Conservation (phyloP, 306 rosid species). For the Vachellia pachyceras region DNA sequence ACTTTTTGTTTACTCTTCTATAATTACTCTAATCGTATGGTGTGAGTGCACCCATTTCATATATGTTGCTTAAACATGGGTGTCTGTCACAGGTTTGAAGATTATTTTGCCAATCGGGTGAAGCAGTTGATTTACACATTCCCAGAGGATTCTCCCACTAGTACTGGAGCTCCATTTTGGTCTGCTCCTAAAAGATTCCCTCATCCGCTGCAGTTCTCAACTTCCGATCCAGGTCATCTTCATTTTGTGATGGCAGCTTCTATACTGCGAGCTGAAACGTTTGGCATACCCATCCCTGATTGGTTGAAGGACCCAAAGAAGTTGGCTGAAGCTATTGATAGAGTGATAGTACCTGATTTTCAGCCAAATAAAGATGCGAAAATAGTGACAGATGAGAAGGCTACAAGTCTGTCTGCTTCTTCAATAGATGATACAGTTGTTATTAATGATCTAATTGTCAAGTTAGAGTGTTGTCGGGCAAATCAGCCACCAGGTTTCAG, state of each 20-base stretch:
- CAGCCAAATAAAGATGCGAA: constrained; percentile 81
- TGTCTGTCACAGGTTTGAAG: constrained; percentile 78
- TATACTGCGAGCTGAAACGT: constrained; percentile 87
- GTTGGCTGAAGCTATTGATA: constrained; percentile 77
- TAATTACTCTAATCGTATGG: not conserved
- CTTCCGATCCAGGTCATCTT: constrained; percentile 73
- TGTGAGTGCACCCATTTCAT: not conserved
- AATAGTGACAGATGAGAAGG: constrained; percentile 93
- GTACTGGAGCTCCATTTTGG: constrained; percentile 97
- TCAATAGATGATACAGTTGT: constrained; percentile 86
- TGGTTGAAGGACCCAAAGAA: constrained; percentile 77
- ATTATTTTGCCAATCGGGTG: constrained; percentile 83
- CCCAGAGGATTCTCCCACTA: constrained; percentile 94
- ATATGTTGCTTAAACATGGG: not conserved
- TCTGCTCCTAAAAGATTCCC: constrained; percentile 99
- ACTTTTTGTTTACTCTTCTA: not conserved
- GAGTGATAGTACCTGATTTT: constrained; percentile 81
- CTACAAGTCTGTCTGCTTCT: constrained; percentile 72
- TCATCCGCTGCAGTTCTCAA: constrained; percentile 78
- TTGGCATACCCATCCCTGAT: constrained; percentile 86
- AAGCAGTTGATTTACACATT: constrained; percentile 92
- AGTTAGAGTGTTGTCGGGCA: constrained; percentile 63
- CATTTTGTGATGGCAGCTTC: constrained; percentile 83
- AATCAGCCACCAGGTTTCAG: constrained; percentile 69
- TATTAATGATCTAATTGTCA: constrained; percentile 69